Evolutionary conservation across 345 rosid species (phyloP).

Genomic region (Cardamine chenopodiifolia): DNA sequence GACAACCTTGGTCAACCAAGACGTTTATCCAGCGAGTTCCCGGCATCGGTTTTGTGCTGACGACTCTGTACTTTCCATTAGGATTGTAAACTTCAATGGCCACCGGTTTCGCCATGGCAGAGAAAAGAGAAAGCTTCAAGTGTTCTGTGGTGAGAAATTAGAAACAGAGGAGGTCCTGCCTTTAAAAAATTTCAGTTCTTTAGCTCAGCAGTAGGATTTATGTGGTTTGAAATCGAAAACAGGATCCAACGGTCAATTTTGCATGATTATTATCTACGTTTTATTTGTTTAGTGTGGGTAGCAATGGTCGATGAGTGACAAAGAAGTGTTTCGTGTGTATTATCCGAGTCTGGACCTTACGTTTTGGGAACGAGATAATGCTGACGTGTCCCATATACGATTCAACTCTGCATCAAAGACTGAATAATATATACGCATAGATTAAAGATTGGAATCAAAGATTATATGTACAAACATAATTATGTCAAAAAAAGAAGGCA

Average conservation of each 20-base stretch:
- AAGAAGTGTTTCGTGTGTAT: constrained; percentile 18
- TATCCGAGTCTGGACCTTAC: constrained; percentile 42
- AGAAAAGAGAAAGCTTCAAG: neutral
- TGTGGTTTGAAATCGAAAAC: constrained; percentile 32
- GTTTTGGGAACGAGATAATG: constrained; percentile 40
- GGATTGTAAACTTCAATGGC: constrained; percentile 93
- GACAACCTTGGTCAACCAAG: constrained; percentile 83
- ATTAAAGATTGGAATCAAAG: neutral
- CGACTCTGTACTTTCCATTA: constrained; percentile 85
- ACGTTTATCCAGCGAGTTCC: constrained; percentile 99
- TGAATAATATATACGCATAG: neutral
- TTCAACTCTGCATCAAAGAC: constrained; percentile 19
- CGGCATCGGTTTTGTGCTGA: constrained; percentile 97
- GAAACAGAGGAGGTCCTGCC: neutral
- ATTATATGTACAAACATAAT: constrained; percentile 25
- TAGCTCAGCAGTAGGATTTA: constrained; percentile 11
- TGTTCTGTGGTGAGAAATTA: constrained; percentile 18
- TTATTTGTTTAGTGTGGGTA: constrained; percentile 12
- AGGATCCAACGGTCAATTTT: constrained; percentile 43
- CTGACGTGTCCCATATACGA: constrained; percentile 40
- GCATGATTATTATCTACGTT: constrained; percentile 16
- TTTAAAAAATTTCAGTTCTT: constrained; percentile 14
- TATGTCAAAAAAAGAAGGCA: constrained; percentile 11
- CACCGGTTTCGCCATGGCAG: constrained; percentile 84
- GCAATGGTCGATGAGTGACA: constrained; percentile 2